phyloP scores from a whole-genome alignment of 73 alveolate genomes.

The Blepharisma japonicum region DNA sequence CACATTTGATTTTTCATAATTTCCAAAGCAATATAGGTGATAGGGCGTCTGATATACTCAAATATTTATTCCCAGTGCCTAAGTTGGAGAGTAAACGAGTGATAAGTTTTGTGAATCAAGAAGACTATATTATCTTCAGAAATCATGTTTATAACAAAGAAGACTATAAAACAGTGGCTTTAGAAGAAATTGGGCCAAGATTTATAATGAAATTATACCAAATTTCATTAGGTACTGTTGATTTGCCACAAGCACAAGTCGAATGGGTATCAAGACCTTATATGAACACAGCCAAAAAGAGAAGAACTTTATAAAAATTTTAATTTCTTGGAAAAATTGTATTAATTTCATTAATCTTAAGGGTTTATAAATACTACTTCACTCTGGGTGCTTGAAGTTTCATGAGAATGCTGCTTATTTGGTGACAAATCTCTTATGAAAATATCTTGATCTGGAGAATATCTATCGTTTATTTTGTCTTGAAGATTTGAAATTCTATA shows the following conservation, averaged over 20 bases:
- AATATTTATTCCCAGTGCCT: conserved; percentile 98
- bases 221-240: conserved; percentile 95
- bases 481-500: too few relatives aligned
- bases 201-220: conserved; percentile 96
- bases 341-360: too few relatives aligned
- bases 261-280: conserved; percentile 96
- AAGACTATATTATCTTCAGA: conserved; percentile 63
- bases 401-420: too few relatives aligned
- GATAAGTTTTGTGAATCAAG: conserved; percentile 85
- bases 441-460: too few relatives aligned
- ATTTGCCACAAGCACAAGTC: conserved; percentile 91
- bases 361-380: too few relatives aligned
- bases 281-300: conserved; percentile 95
- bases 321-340: background rate
- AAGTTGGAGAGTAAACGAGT: conserved; percentile 94
- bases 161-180: conserved; percentile 82
- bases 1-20: conserved; percentile 95
- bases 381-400: too few relatives aligned
- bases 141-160: conserved; percentile 89
- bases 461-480: too few relatives aligned
- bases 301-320: conserved; percentile 67
- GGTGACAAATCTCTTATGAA: too few relatives aligned
- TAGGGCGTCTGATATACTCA: conserved; percentile 90
- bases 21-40: conserved; percentile 93
- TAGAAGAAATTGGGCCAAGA: conserved; percentile 98